phyloP scores from a whole-genome alignment of 2,329 filamentous ascomycete genomes.

The Amylocarpus encephaloides region DNA sequence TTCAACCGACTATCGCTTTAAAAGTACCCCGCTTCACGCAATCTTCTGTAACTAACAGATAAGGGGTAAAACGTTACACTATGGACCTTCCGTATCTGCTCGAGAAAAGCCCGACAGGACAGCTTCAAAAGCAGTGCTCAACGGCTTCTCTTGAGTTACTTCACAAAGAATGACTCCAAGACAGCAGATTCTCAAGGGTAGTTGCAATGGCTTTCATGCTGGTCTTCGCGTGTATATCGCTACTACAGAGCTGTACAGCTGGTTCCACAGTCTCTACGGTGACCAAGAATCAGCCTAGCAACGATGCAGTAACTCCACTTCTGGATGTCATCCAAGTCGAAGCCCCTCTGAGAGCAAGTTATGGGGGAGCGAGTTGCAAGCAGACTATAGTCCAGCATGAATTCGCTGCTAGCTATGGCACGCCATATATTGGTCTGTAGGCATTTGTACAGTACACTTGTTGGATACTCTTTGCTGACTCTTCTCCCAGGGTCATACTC shows the following conservation, averaged over 20 bases:
- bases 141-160: not conserved
- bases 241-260: not conserved
- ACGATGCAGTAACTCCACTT: not conserved
- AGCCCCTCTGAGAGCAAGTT: conserved; percentile 19
- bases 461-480: conserved; percentile 32
- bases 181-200: not conserved
- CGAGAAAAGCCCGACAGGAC: not conserved
- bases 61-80: conserved; percentile 3
- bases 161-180: not conserved
- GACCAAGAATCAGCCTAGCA: not conserved
- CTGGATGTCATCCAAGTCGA: conserved; percentile 19
- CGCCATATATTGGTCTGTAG: conserved; percentile 61
- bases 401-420: conserved; percentile 68
- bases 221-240: not conserved
- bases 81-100: not conserved
- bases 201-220: not conserved
- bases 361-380: conserved; percentile 15
- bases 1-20: not conserved
- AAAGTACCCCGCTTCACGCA: not conserved
- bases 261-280: not conserved
- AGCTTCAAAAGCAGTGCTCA: not conserved
- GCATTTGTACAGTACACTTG: conserved; percentile 30
- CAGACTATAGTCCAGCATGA: conserved; percentile 39
- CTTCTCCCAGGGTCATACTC: conserved; percentile 54
- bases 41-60: not conserved